phyloP scores from a whole-genome alignment of 2,329 filamentous ascomycete species.

The Dichotomopilus funicola region DNA sequence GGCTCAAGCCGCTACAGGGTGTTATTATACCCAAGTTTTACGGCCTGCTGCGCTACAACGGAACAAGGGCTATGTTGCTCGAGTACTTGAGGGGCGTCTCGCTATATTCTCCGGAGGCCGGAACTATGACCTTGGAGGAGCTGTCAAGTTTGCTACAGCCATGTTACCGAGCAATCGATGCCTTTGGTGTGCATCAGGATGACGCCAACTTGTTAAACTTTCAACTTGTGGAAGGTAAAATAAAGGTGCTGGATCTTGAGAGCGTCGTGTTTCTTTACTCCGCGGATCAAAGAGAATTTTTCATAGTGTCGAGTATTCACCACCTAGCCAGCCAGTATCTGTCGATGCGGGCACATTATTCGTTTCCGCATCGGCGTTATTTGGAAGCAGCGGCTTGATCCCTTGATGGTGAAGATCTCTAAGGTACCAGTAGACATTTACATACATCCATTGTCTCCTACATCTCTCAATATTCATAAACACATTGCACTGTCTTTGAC shows the following conservation, averaged over 20 bases:
- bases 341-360: background rate
- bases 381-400: background rate
- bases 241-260: background rate
- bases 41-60: background rate
- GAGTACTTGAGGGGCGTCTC: conserved; percentile 5
- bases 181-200: background rate
- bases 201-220: background rate
- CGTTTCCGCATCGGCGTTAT: background rate
- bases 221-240: background rate
- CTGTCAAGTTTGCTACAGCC: conserved; percentile 6
- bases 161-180: conserved; percentile 4
- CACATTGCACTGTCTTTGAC: no score
- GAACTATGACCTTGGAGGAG: conserved; percentile 2
- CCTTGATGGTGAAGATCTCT: background rate
- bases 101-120: conserved; percentile 1
- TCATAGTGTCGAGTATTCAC: conserved; percentile 2
- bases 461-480: no score
- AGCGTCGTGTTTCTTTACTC: conserved; percentile 5
- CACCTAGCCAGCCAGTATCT: background rate
- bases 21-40: conserved; percentile 4
- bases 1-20: conserved; percentile 5
- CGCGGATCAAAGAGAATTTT: background rate
- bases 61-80: background rate
- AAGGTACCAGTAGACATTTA: background rate
- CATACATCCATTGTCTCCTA: no score